Conservation (phyloP, 768 basidiomycete species). For the Pleurotus sapidus region DNA sequence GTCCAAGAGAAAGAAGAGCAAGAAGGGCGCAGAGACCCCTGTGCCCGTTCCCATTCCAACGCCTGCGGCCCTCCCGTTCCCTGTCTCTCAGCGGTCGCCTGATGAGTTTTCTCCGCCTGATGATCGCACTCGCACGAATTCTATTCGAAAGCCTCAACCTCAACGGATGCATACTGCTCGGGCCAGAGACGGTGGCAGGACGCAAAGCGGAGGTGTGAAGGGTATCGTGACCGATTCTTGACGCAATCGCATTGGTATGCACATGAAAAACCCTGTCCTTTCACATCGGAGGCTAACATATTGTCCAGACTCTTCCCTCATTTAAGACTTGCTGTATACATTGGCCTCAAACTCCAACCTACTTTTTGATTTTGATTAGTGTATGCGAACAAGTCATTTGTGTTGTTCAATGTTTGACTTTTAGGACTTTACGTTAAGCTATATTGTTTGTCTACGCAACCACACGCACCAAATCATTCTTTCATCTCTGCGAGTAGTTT, state of each 20-base stretch:
- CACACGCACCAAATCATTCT: too few relatives aligned
- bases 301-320: not conserved
- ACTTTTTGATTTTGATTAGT: not conserved
- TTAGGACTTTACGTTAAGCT: not conserved
- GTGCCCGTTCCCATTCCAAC: constrained; percentile 36
- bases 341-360: not conserved
- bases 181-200: constrained; percentile 77
- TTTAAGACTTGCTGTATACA: not conserved
- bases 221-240: constrained; percentile 55
- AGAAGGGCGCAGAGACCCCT: constrained; percentile 40
- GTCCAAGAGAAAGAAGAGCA: constrained; percentile 27
- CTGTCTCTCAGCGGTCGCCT: constrained; percentile 37
- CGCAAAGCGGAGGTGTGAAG: constrained; percentile 84
- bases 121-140: constrained; percentile 2
- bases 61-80: constrained; percentile 50
- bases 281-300: not conserved
- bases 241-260: not conserved
- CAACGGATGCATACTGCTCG: constrained; percentile 67
- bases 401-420: not conserved
- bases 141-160: constrained; percentile 13
- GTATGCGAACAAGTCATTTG: not conserved
- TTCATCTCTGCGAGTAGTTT: too few relatives aligned
- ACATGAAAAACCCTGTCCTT: not conserved
- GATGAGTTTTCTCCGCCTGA: constrained; percentile 6
- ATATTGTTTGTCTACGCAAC: not conserved